A percentile compares a stretch with the other conserved stretches of the same genome.
Conservation (phyloP, 164 flowering plant species). For the Amborella trichopoda region DNA sequence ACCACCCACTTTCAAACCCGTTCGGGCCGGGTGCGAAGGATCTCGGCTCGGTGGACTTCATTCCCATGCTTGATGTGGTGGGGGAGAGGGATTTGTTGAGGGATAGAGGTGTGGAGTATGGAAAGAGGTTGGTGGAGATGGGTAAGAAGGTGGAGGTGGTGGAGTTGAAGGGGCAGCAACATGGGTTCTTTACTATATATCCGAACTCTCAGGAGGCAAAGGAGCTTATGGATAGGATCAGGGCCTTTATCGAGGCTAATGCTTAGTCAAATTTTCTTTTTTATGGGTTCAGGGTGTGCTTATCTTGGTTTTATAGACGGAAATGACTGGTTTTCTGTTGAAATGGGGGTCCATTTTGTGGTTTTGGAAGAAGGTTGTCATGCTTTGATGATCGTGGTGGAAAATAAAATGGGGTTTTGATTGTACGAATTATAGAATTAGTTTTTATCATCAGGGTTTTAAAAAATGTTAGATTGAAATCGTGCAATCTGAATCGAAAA, state of each 20-base stretch:
- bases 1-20: slow-evolving; percentile 63
- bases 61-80: slow-evolving; percentile 45
- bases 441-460: too few species aligned
- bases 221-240: slow-evolving; percentile 34
- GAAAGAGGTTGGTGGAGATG: slow-evolving; percentile 22
- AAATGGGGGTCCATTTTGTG: too few species aligned
- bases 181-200: slow-evolving; percentile 53
- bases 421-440: too few species aligned
- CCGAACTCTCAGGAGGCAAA: slow-evolving; percentile 33
- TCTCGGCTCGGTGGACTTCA: slow-evolving; percentile 27
- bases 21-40: slow-evolving; percentile 38
- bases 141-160: slow-evolving; percentile 51
- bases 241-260: slow-evolving; percentile 24
- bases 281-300: too few species aligned
- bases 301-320: too few species aligned
- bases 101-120: slow-evolving; percentile 47
- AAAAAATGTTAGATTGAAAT: too few species aligned
- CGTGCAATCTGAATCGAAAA: too few species aligned
- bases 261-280: too few species aligned
- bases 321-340: too few species aligned
- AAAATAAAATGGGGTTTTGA: too few species aligned
- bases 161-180: slow-evolving; percentile 57
- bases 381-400: too few species aligned
- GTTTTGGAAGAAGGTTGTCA: too few species aligned
- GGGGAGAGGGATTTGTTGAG: slow-evolving; percentile 47